Base-by-base conservation (phyloP, 768 basidiomycete genomes). In the Clavaria fumosa region DNA sequence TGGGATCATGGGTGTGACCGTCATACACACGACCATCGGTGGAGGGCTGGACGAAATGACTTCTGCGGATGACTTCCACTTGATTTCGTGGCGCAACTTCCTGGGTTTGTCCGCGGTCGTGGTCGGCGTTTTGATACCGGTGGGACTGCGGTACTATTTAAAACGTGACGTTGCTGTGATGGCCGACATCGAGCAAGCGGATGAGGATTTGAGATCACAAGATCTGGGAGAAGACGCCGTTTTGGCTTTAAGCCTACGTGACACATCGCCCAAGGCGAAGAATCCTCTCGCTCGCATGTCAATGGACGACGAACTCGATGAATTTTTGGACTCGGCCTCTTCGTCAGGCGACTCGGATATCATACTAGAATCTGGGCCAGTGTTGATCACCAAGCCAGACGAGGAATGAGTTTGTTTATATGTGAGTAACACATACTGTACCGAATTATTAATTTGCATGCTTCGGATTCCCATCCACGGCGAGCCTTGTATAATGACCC, bases 31-130 rank as follows among this genome's bases (percentile, higher is more conserved):
- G 0, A 86, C 88, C 10, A 96, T 97, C 43, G 89, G 89, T 1
- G 78, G 83, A 9, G 80, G 90, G 5, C 66, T 97, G 20, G 91
- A 96, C 46, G 76, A 89, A 43, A 96, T 97, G 93, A 93, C 91
- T 4, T 80, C 78, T 31, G 68, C 91, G 1, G 82, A 72, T 23
- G 93, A 97, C 54, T 96, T 97, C 53, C 78, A 93, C 56, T 69
- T 97, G 34, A 72, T 97, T 45, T 93, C 89, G 40, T 80, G 82
- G 76, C 70, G 72, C 42, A 96, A 96, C 58, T 83, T 91, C 52
- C 69, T 93, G 45, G 74, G 79, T 7, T 64, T 96, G 15, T 69
- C 76, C 1, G 85, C 85, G 0, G 75, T 93, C 35, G 84, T 83
- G 39, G 69, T 89, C 9, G 90, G 89, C 4, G 91, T 86, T n/a